These are phyloP conservation scores for Candida labiduridarum DNA, from an alignment of 1,139 yeast species.

Conservation along the genomic window DNA sequence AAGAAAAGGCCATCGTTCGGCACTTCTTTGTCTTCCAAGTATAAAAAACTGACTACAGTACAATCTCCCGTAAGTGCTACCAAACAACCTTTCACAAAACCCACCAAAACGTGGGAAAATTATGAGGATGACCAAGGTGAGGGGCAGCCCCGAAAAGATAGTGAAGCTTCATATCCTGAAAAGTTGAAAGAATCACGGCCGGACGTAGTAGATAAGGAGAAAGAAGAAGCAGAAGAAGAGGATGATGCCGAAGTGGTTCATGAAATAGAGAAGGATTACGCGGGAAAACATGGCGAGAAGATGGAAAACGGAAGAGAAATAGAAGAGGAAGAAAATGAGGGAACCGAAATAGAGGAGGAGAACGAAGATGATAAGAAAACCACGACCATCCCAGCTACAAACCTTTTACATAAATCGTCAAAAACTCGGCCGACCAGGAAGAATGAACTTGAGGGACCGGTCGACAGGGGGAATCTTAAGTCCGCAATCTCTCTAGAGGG, in stretches of 20 bases:
- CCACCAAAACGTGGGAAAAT: neutral
- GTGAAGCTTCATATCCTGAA: neutral
- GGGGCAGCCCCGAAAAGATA: neutral
- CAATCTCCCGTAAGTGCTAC: neutral
- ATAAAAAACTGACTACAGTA: neutral
- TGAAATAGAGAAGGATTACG: neutral
- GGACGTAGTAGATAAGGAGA: neutral
- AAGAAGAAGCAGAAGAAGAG: neutral
- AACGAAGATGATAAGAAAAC: neutral
- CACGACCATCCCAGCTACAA: neutral
- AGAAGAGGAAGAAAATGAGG: neutral
- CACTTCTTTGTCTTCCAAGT: neutral
- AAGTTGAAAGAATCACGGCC: too few relatives aligned
- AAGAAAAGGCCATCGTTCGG: neutral
- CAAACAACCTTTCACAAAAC: neutral
- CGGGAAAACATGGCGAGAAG: neutral
- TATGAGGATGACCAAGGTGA: neutral
- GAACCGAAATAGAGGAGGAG: neutral
- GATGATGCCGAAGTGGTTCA: neutral
- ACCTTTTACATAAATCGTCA: neutral
- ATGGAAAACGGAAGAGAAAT: too few relatives aligned
- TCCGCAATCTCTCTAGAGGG: neutral
- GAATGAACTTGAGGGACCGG: neutral
- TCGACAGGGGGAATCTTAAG: neutral
- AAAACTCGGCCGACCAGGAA: neutral